Conservation (phyloP, 495 filamentous ascomycete genomes). For the Talaromyces stipitatus region DNA sequence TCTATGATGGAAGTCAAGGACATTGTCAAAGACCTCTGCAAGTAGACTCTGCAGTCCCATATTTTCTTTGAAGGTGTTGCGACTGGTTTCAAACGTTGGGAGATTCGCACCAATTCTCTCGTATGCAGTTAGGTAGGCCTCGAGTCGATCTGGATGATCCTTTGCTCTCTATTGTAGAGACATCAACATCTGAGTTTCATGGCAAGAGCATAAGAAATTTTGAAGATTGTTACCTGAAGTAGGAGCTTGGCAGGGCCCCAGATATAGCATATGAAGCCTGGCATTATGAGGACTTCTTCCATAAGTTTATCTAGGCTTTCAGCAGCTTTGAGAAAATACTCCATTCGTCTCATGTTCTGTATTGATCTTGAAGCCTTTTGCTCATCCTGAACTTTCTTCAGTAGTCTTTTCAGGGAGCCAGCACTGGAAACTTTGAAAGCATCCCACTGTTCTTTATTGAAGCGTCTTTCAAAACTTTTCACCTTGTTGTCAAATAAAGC, state of each 20-base stretch:
- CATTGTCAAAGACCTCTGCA: slow-evolving; percentile 17
- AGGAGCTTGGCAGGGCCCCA: slow-evolving; percentile 18
- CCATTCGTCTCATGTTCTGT: slow-evolving; percentile 19
- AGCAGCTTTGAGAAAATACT: slow-evolving; percentile 19
- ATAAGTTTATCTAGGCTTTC: slow-evolving; percentile 21
- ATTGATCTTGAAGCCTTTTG: neutral
- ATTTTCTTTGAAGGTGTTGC: slow-evolving; percentile 8
- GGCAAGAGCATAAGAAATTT: neutral
- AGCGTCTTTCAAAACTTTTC: slow-evolving; percentile 17
- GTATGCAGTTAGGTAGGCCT: slow-evolving; percentile 22
- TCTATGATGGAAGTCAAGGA: slow-evolving; percentile 20
- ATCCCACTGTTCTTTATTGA: slow-evolving; percentile 15
- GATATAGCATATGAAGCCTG: slow-evolving; percentile 21
- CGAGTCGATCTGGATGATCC: slow-evolving; percentile 13
- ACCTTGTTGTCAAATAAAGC: slow-evolving; percentile 9
- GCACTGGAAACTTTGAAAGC: slow-evolving; percentile 17
- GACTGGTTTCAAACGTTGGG: slow-evolving; percentile 12
- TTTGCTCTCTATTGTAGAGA: slow-evolving; percentile 10
- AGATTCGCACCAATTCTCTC: slow-evolving; percentile 18
- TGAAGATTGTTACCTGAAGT: slow-evolving; percentile 11
- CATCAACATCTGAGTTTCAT: neutral
- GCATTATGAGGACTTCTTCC: slow-evolving; percentile 21
- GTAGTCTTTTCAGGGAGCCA: slow-evolving; percentile 23
- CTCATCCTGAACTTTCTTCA: slow-evolving; percentile 14
- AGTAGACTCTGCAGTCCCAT: slow-evolving; percentile 15